A percentile compares a stretch with the other conserved stretches of the same genome.
Evolutionary conservation across 192 early-diverging fungal species (phyloP).

Genomic region (Phlyctochytrium bullatum): DNA sequence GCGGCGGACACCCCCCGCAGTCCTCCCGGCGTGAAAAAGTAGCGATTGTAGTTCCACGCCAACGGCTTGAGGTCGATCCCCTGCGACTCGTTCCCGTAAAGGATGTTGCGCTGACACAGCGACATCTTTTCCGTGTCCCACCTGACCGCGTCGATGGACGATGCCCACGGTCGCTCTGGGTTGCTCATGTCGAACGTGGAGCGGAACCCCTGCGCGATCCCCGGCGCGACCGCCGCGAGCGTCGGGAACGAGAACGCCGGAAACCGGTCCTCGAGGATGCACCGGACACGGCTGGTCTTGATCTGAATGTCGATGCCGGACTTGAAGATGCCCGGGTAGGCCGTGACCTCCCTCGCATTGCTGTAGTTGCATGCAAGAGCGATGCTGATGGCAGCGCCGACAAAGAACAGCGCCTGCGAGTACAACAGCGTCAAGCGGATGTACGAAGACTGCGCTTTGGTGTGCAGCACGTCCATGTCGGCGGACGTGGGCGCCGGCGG

Average conservation of each 20-base stretch:
- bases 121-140: conserved; percentile 4
- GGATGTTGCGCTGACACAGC: conserved; percentile 6
- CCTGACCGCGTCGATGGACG: neutral
- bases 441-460: neutral
- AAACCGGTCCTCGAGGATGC: neutral
- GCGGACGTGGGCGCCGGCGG: neutral
- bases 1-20: too few relatives aligned
- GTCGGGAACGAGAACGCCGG: neutral
- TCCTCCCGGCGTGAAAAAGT: neutral
- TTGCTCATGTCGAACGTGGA: neutral
- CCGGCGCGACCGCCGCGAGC: neutral
- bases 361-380: neutral
- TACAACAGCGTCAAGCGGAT: neutral
- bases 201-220: neutral
- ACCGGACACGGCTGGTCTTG: neutral
- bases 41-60: neutral
- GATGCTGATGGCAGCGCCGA: neutral
- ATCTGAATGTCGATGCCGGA: neutral
- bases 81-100: conserved; percentile 16
- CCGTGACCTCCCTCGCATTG: neutral
- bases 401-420: neutral
- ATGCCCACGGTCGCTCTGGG: neutral
- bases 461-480: neutral
- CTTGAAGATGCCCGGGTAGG: neutral
- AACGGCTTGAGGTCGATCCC: neutral